Evolutionary conservation across 345 rosid species (phyloP).

Genomic region (Moricandia arvensis): DNA sequence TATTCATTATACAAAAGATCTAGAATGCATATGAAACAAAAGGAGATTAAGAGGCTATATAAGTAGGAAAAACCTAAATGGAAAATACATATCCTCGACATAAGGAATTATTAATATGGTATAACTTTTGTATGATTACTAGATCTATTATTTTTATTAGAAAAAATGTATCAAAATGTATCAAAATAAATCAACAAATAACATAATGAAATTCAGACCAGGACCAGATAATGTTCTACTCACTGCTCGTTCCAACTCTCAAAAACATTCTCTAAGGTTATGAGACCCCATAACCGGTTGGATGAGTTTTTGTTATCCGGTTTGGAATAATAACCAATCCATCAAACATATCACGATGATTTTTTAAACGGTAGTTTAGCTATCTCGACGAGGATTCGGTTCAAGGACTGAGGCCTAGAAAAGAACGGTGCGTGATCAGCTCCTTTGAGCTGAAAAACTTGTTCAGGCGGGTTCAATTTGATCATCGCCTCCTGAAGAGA

Average conservation of each 20-base stretch:
- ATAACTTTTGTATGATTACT: not conserved
- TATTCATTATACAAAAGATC: not conserved
- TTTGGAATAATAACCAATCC: not conserved
- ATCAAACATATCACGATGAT: constrained; percentile 11
- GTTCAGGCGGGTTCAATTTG: constrained; percentile 49
- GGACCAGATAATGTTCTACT: not conserved
- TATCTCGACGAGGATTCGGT: constrained; percentile 54
- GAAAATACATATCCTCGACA: not conserved
- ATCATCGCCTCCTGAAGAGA: constrained; percentile 56
- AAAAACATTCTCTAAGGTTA: not conserved
- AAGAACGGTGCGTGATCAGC: constrained; percentile 78
- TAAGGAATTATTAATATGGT: not conserved
- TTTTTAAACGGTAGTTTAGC: constrained; percentile 41
- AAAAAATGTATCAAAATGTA: too few species aligned
- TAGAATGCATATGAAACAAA: not conserved
- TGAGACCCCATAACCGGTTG: constrained; percentile 16
- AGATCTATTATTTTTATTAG: not conserved
- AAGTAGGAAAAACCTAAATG: not conserved
- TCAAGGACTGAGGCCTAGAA: constrained; percentile 66
- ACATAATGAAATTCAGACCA: constrained; percentile 2
- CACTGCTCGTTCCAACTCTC: constrained; percentile 3
- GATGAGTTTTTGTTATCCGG: constrained; percentile 4
- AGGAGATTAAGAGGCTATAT: not conserved
- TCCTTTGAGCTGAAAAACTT: constrained; percentile 60
- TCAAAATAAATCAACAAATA: not conserved